phyloP scores from a whole-genome alignment of 208 protist genomes.

The Wallacemonas sp. region DNA sequence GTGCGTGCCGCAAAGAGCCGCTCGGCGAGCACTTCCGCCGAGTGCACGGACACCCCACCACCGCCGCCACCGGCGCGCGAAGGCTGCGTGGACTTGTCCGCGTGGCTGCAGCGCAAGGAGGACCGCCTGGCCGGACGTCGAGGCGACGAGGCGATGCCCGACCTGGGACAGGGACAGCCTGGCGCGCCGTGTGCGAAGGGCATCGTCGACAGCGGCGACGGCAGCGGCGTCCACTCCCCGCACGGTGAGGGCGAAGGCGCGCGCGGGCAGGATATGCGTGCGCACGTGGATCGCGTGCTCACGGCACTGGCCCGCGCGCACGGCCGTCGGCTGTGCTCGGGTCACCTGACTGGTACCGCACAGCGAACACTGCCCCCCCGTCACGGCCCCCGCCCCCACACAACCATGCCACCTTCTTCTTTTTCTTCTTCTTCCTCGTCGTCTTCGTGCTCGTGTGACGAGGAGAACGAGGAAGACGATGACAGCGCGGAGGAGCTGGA shows the following conservation, averaged over 20 bases:
- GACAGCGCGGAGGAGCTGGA: no score
- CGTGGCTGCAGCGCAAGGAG: not conserved
- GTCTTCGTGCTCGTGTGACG: not conserved
- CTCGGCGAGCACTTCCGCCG: no score
- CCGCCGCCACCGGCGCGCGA: no score
- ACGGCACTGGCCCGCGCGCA: not conserved
- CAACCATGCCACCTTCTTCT: no score
- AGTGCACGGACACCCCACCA: no score
- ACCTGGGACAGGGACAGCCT: not conserved
- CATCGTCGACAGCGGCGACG: no score
- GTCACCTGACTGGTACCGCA: not conserved
- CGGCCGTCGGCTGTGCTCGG: not conserved
- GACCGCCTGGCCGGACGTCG: not conserved
- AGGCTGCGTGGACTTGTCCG: not conserved
- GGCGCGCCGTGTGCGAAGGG: no score
- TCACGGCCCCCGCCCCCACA: no score
- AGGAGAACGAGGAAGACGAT: not conserved
- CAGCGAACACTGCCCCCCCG: not conserved
- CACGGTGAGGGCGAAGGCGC: not conserved
- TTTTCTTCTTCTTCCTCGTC: not conserved
- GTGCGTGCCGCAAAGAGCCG: not conserved
- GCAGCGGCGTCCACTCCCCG: no score
- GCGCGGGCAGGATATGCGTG: not conserved
- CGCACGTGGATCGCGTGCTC: conserved; percentile 14
- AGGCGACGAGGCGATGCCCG: no score